These are phyloP conservation scores for Encephalitozoon intestinalis DNA, from an alignment of 371 early-diverging fungal genomes.

Conservation along the genomic window DNA sequence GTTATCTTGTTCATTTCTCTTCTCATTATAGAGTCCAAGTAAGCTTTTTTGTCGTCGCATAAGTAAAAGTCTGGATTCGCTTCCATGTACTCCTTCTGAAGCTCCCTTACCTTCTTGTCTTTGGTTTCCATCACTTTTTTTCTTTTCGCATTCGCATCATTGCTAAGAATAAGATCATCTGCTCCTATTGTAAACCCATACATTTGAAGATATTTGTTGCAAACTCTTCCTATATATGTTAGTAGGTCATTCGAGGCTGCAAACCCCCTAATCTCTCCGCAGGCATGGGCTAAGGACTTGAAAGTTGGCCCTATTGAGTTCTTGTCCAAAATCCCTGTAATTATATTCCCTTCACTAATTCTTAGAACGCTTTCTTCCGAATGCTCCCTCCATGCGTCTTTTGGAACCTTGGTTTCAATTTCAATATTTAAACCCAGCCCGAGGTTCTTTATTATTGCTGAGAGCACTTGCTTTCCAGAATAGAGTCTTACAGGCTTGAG, in stretches of 20 bases:
- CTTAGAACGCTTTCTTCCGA: slow-evolving; percentile 73
- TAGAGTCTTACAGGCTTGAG: slow-evolving; percentile 73
- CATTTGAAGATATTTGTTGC: slow-evolving; percentile 77
- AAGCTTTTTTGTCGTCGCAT: slow-evolving; percentile 10
- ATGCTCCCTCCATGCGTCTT: slow-evolving; percentile 70
- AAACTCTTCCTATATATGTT: slow-evolving; percentile 79
- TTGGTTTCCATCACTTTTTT: slow-evolving; percentile 66
- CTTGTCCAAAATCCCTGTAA: slow-evolving; percentile 91
- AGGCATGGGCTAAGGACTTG: slow-evolving; percentile 84
- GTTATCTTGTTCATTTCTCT: slow-evolving; percentile 36
- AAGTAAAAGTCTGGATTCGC: slow-evolving; percentile 25
- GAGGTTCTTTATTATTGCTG: slow-evolving; percentile 41
- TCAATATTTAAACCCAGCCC: slow-evolving; percentile 69
- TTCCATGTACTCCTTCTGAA: neutral
- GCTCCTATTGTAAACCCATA: slow-evolving; percentile 90
- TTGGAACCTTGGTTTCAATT: slow-evolving; percentile 71
- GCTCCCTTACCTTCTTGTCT: slow-evolving; percentile 52
- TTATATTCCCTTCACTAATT: slow-evolving; percentile 72
- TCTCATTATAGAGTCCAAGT: slow-evolving; percentile 36
- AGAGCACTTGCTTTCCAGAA: slow-evolving; percentile 88
- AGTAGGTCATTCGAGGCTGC: slow-evolving; percentile 78
- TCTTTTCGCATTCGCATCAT: slow-evolving; percentile 33
- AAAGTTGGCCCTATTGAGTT: slow-evolving; percentile 85
- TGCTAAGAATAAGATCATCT: slow-evolving; percentile 80
- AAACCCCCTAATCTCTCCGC: slow-evolving; percentile 89